phyloP scores from a whole-genome alignment of 2,329 filamentous ascomycete species.

The Ceratocystis huliohia region DNA sequence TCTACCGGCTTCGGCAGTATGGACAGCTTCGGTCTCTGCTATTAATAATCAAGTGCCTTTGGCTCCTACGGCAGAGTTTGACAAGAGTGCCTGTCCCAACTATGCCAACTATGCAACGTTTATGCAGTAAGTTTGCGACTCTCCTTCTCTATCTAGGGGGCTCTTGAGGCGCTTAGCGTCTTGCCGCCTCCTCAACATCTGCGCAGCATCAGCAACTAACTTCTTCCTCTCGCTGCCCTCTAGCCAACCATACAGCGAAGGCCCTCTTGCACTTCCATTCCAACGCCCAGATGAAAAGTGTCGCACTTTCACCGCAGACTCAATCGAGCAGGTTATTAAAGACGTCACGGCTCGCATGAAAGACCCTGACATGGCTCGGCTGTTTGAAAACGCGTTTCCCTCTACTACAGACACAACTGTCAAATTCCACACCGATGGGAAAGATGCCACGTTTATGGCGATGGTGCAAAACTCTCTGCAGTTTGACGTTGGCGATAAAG shows the following conservation, averaged over 20 bases:
- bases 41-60: background rate
- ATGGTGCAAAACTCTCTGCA: slow-evolving; percentile 27
- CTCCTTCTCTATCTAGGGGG: background rate
- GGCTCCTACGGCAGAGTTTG: slow-evolving; percentile 17
- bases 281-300: slow-evolving; percentile 72
- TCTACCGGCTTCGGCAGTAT: slow-evolving; percentile 9
- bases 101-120: slow-evolving; percentile 32
- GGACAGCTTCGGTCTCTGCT: slow-evolving; percentile 5
- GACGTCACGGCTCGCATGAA: slow-evolving; percentile 69
- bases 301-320: slow-evolving; percentile 75
- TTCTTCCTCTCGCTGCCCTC: slow-evolving; percentile 14
- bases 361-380: slow-evolving; percentile 73
- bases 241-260: slow-evolving; percentile 67
- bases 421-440: slow-evolving; percentile 65
- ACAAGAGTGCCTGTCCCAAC: slow-evolving; percentile 30
- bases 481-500: slow-evolving; percentile 35
- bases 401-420: slow-evolving; percentile 85
- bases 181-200: no score
- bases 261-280: slow-evolving; percentile 67
- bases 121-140: slow-evolving; percentile 29
- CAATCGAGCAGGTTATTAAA: slow-evolving; percentile 77
- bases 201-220: background rate
- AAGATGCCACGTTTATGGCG: slow-evolving; percentile 28
- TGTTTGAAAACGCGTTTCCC: slow-evolving; percentile 93
- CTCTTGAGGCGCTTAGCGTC: background rate